A percentile compares a stretch with the other conserved stretches of the same genome.
Evolutionary conservation across 768 basidiomycete species (phyloP).

Genomic region (Rickenella mellea): DNA sequence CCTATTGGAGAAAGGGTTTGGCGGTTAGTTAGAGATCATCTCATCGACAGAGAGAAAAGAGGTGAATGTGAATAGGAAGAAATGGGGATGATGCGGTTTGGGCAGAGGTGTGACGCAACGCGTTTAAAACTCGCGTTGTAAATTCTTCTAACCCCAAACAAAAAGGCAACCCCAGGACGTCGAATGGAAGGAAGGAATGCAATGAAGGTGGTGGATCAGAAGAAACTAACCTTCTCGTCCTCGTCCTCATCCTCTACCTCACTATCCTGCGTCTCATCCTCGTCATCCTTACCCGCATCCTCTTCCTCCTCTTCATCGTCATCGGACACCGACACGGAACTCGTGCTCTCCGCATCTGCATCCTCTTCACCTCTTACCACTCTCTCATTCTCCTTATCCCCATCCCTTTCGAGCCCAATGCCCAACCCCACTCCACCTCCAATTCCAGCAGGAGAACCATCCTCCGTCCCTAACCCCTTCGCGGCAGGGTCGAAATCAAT

Average conservation of each 20-base stretch:
- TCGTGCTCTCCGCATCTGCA: background rate
- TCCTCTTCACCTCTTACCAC: too few species aligned
- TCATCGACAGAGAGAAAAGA: background rate
- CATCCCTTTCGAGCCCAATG: too few species aligned
- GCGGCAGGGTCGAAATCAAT: background rate
- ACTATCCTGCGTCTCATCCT: constrained; percentile 8
- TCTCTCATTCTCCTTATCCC: too few species aligned
- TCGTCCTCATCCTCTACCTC: constrained; percentile 12
- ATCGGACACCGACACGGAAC: background rate
- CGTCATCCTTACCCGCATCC: constrained; percentile 13
- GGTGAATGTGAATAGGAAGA: background rate
- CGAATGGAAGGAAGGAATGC: too few species aligned
- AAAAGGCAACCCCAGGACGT: too few species aligned
- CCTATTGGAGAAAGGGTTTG: constrained; percentile 3
- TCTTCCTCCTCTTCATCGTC: constrained; percentile 7
- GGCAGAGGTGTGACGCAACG: background rate
- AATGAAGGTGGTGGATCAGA: constrained; percentile 4
- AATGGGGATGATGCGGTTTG: background rate
- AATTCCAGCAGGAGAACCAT: constrained; percentile 15
- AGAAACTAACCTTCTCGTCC: constrained; percentile 4
- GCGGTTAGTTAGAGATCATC: constrained; percentile 1
- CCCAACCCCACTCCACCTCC: too few species aligned
- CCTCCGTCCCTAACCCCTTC: constrained; percentile 3
- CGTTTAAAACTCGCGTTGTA: background rate
- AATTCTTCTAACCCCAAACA: too few species aligned